Conservation (phyloP, 371 early-diverging fungal species). For the Neoconidiobolus thromboides region DNA sequence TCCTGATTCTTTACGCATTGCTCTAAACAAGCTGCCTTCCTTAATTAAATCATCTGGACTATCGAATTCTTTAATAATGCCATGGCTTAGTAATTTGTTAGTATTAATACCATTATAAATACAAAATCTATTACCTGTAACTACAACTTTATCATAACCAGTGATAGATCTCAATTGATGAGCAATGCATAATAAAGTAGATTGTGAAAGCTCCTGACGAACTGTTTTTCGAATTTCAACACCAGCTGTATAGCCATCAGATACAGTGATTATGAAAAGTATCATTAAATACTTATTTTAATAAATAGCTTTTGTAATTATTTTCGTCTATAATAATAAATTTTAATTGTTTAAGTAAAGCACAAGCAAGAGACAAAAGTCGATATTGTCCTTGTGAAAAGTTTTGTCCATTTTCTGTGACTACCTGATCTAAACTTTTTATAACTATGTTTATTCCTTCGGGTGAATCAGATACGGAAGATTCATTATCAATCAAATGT, state of each 20-base stretch:
- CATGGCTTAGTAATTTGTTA: slow-evolving; percentile 8
- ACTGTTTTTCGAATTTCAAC: slow-evolving; percentile 43
- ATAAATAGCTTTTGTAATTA: no score
- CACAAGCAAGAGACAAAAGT: slow-evolving; percentile 59
- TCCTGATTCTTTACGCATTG: no score
- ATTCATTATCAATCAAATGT: slow-evolving; percentile 16
- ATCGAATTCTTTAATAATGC: slow-evolving; percentile 39
- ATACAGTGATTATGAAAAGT: slow-evolving; percentile 30
- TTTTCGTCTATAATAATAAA: slow-evolving; percentile 1
- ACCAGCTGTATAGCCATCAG: slow-evolving; percentile 46
- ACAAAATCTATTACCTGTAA: slow-evolving; percentile 35
- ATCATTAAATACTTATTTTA: no score
- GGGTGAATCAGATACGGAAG: slow-evolving; percentile 10
- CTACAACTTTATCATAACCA: slow-evolving; percentile 61
- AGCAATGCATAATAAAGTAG: slow-evolving; percentile 42
- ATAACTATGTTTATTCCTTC: slow-evolving; percentile 17
- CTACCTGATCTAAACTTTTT: slow-evolving; percentile 29
- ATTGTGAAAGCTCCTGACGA: slow-evolving; percentile 29
- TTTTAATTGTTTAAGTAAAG: slow-evolving; percentile 24
- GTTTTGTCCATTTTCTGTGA: slow-evolving; percentile 49
- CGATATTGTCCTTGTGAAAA: slow-evolving; percentile 72
- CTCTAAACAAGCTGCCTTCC: no score
- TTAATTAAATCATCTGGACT: slow-evolving; percentile 23
- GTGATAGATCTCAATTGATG: slow-evolving; percentile 58
- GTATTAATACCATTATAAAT: no score